phyloP scores from a whole-genome alignment of 768 basidiomycete species.

The Hypholoma fasciculare region DNA sequence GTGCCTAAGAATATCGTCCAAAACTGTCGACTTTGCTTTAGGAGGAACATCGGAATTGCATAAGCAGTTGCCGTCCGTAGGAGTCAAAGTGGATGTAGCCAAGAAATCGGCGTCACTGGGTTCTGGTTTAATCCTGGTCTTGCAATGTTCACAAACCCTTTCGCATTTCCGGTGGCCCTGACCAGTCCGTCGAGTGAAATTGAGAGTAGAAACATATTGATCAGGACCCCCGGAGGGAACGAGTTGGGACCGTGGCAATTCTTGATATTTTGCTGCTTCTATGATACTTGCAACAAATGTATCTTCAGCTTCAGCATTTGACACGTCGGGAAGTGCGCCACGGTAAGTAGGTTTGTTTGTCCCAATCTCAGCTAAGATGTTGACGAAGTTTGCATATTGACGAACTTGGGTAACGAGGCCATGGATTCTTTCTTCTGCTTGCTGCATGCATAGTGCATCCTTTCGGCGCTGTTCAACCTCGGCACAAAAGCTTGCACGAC shows the following conservation, averaged over 20 bases:
- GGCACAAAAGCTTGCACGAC: not conserved
- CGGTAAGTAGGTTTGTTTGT: slow-evolving; percentile 30
- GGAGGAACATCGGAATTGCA: slow-evolving; percentile 21
- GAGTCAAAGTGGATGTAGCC: slow-evolving; percentile 31
- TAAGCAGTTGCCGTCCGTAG: slow-evolving; percentile 26
- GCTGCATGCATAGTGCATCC: slow-evolving; percentile 12
- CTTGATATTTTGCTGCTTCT: slow-evolving; percentile 36
- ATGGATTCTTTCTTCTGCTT: slow-evolving; percentile 25
- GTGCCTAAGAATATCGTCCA: slow-evolving; percentile 8
- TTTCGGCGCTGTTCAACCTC: slow-evolving; percentile 4
- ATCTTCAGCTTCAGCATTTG: slow-evolving; percentile 37
- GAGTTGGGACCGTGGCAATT: slow-evolving; percentile 43
- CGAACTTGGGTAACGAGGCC: slow-evolving; percentile 24
- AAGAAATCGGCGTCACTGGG: slow-evolving; percentile 22
- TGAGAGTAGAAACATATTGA: slow-evolving; percentile 46
- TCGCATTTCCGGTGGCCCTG: slow-evolving; percentile 39
- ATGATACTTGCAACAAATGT: slow-evolving; percentile 44
- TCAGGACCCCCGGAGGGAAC: slow-evolving; percentile 38
- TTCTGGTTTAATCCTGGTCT: slow-evolving; percentile 36
- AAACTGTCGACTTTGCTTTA: not conserved
- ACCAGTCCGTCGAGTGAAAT: slow-evolving; percentile 43
- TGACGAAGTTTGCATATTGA: slow-evolving; percentile 35
- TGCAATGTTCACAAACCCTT: slow-evolving; percentile 43
- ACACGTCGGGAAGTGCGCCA: slow-evolving; percentile 27
- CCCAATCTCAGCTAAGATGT: slow-evolving; percentile 35